Percentiles rank a stretch among this genome's conserved stretches.
Conservation (phyloP, 805 yeast species). For the Lachancea sp. region DNA sequence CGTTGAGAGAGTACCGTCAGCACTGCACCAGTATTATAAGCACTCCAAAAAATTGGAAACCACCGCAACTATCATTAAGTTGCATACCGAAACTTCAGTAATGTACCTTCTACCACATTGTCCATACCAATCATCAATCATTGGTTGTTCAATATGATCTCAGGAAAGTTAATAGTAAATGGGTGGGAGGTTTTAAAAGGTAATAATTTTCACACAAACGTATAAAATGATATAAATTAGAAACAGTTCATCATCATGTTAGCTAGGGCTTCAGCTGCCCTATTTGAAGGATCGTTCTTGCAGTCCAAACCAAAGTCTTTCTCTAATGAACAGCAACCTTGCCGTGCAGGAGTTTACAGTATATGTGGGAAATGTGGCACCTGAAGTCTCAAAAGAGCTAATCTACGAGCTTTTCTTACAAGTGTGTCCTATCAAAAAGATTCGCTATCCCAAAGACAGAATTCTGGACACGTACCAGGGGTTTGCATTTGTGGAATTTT, state of each 20-base stretch:
- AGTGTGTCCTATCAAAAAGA: constrained; percentile 66
- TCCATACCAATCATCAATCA: too few relatives aligned
- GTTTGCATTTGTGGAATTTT: constrained; percentile 78
- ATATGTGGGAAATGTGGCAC: constrained; percentile 79
- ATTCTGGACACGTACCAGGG: constrained; percentile 70
- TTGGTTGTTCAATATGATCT: too few relatives aligned
- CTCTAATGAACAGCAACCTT: constrained; percentile 32
- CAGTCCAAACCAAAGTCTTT: constrained; percentile 8
- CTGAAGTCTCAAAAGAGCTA: constrained; percentile 61
- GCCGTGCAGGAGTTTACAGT: constrained; percentile 54
- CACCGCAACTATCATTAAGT: too few relatives aligned
- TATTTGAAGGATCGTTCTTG: neutral
- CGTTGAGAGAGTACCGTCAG: too few relatives aligned
- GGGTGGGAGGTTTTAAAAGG: too few relatives aligned
- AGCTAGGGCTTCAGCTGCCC: constrained; percentile 2
- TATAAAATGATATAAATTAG: too few relatives aligned
- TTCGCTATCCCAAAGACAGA: constrained; percentile 76
- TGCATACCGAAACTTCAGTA: too few relatives aligned
- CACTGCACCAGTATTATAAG: too few relatives aligned
- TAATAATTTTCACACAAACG: too few relatives aligned
- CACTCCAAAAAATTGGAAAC: too few relatives aligned
- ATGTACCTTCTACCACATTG: too few relatives aligned
- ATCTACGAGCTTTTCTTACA: constrained; percentile 81
- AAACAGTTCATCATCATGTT: neutral
- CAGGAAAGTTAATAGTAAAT: too few relatives aligned